phyloP scores from a whole-genome alignment of 1,284 basidiomycete species.

The Boletellus sp. region DNA sequence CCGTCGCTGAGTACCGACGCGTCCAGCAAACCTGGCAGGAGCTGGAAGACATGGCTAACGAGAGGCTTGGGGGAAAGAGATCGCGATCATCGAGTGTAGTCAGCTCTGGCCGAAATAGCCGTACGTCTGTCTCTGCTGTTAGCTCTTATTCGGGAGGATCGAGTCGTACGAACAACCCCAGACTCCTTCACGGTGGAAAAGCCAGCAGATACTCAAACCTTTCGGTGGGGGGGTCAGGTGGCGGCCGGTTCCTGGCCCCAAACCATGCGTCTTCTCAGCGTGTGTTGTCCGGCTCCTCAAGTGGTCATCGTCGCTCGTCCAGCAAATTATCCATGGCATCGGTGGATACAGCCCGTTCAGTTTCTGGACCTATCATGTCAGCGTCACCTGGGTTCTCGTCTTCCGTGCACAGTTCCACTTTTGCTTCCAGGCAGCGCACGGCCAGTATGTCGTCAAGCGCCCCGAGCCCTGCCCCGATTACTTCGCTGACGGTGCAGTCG shows the following conservation, averaged over 20 bases:
- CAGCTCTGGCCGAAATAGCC: constrained; percentile 55
- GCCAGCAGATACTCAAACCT: constrained; percentile 46
- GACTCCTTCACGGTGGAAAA: constrained; percentile 37
- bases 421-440: constrained; percentile 77
- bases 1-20: constrained; percentile 54
- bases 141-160: constrained; percentile 24
- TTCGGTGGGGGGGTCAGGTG: constrained; percentile 39
- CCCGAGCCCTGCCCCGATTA: constrained; percentile 34
- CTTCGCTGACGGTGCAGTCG: constrained; percentile 37
- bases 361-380: constrained; percentile 35
- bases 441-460: constrained; percentile 52
- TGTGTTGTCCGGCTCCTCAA: constrained; percentile 45
- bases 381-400: constrained; percentile 30
- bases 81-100: constrained; percentile 64
- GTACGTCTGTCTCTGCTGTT: constrained; percentile 38
- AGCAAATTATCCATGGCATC: constrained; percentile 31
- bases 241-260: constrained; percentile 48
- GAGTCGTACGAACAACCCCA: constrained; percentile 23
- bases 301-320: constrained; percentile 35
- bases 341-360: constrained; percentile 28
- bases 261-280: constrained; percentile 43
- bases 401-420: constrained; percentile 60
- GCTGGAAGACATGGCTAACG: constrained; percentile 73
- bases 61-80: constrained; percentile 55
- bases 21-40: constrained; percentile 76